Evolutionary conservation across 2,329 filamentous ascomycete species (phyloP), one percentile per base, ranked within the genome.

Genomic region (Anthostomella pinea): DNA sequence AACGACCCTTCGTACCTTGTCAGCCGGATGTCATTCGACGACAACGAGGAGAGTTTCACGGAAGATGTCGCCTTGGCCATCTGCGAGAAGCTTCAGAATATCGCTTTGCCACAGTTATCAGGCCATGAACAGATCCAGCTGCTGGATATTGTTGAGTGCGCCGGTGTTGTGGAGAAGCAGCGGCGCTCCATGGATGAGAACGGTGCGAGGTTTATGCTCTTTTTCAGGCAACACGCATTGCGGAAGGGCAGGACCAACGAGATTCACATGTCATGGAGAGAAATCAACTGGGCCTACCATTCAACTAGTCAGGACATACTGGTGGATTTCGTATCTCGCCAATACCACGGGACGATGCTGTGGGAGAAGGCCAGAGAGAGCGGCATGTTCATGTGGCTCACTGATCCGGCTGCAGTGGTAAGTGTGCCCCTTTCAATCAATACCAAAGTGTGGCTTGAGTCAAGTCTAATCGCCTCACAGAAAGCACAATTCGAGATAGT

Each of bases 371-470:
- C 91, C 2, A 76, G 85, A 30, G 85, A 94, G 57, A 87, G 85
- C 48, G 93, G 93, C 8, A 74, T 97, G 37, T 96, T 95, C 57
- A 91, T 96, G 81, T 98, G 93, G 91, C 73, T 98, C 46, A 79
- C 81, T 1, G 90, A 96, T 60, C 63, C 73, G 13, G 77, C 75
- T 36, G 81, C 88, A 15, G 68, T 97, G 58, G 87, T 93, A 72
- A 62, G 81, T 60, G 9, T 13, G 18, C 2, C n/a, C 5, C 16
- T 23, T n/a, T 20, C 19, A 17, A n/a, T n/a, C n/a, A n/a, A n/a
- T n/a, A n/a, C n/a, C n/a, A n/a, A n/a, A n/a, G n/a, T n/a, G n/a
- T n/a, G n/a, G n/a, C n/a, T 32, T 13, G 14, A 16, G 8, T 11
- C 14, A 27, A 38, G 19, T 45, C 45, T 49, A 41, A 47, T 16